Base-by-base conservation (phyloP, 768 basidiomycete species). In the Cystobasidium onofrii region DNA sequence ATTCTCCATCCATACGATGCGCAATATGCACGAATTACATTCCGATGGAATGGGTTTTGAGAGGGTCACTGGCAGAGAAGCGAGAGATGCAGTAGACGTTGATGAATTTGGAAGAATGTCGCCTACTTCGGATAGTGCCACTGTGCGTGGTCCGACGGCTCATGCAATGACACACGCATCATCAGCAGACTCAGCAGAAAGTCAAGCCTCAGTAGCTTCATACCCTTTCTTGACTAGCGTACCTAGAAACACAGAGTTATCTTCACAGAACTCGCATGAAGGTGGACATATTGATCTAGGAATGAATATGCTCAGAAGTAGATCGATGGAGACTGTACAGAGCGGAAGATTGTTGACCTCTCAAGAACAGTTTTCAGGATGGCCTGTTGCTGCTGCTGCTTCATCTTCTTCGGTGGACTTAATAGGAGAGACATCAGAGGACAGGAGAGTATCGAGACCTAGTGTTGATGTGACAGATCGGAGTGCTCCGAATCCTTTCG, bases 201-300 rank as follows among this genome's bases (percentile, higher is more conserved):
- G 46, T n/a, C 23, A 17, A 33, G 73, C 43, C 17, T 73, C 73
- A 20, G 73, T 73, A 13, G 62, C 62, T 3, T 54, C 50, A 27
- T 64, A 50, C 12, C 73, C 73, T 12, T 73, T 46, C 63, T 61
- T 73, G 18, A 65, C 63, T 44, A 52, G 29, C 73, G 73, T 64
- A 33, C 62, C 62, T 29, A 73, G 57, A 20, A 20, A 27, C 12
- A 34, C 10, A 7, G 57, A 34, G 6, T 60, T 29, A 13, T 29
- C 57, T 12, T 60, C 57, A 27, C 57, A 60, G 23, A 27, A 60
- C 31, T 12, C 57, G 20, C 57, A 60, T 60, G 57, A 60, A 60
- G 25, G 57, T 15, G 13, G 23, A 15, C 39, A 39, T 39, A 15
- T 15, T 20, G 57, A 60, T 29, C 4, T 60, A 20, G 57, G 57